Evolutionary conservation across 179 eudicot species (phyloP).

Genomic region (Drosera spatulata): DNA sequence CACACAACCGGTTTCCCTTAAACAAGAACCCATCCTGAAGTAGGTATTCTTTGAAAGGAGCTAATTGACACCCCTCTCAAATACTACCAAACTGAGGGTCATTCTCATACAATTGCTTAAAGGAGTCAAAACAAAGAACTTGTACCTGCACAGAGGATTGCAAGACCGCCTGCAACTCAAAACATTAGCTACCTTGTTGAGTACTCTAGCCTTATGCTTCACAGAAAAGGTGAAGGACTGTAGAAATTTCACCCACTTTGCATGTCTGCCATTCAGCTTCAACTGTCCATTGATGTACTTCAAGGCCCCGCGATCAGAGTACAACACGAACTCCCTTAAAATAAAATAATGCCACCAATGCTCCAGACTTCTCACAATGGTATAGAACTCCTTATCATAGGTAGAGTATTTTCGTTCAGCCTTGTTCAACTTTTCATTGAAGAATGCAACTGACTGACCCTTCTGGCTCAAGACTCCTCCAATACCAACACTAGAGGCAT

Average conservation of each 20-base stretch:
- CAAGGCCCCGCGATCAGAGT: not conserved
- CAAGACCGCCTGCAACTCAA: too few species aligned
- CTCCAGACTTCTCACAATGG: not conserved
- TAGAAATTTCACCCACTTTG: not conserved
- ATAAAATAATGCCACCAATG: not conserved
- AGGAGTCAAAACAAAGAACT: too few species aligned
- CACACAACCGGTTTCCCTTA: not conserved
- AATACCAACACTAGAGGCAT: not conserved
- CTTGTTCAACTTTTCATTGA: not conserved
- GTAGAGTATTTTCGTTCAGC: not conserved
- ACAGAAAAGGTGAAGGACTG: slow-evolving; percentile 1
- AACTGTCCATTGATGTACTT: slow-evolving; percentile 7
- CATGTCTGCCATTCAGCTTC: slow-evolving; percentile 5
- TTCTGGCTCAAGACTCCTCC: not conserved
- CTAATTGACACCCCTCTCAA: too few species aligned
- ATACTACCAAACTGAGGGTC: too few species aligned
- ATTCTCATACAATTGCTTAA: too few species aligned
- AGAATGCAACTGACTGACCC: not conserved
- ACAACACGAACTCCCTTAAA: not conserved
- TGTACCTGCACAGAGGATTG: too few species aligned
- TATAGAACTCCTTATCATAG: not conserved
- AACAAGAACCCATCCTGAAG: not conserved
- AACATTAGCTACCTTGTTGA: too few species aligned
- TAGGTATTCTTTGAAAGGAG: too few species aligned
- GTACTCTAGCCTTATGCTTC: not conserved